These are phyloP conservation scores for Herpetomonas samuelpessoai DNA, from an alignment of 208 protist genomes.

Conservation along the genomic window DNA sequence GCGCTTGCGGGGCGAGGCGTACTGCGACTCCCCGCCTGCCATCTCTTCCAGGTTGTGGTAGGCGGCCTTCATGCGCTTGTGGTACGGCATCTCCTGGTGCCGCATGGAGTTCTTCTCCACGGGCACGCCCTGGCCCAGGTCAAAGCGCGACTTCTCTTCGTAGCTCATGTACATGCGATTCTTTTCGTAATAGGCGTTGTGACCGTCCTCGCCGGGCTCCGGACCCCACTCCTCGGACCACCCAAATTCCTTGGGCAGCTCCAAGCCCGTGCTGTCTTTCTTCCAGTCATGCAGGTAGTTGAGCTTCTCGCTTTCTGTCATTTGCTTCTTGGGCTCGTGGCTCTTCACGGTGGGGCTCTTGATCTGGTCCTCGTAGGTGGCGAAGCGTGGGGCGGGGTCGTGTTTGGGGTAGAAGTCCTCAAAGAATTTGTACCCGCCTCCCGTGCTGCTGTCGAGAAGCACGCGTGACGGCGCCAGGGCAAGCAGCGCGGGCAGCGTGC, in stretches of 20 bases:
- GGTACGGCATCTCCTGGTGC: slow-evolving; percentile 86
- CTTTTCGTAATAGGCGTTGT: slow-evolving; percentile 88
- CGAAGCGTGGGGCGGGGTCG: slow-evolving; percentile 67
- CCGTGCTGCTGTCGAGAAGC: not conserved
- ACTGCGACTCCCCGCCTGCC: slow-evolving; percentile 46
- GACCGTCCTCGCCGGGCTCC: slow-evolving; percentile 81
- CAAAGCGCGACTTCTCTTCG: slow-evolving; percentile 83
- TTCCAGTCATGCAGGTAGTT: slow-evolving; percentile 79
- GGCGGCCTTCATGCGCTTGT: slow-evolving; percentile 80
- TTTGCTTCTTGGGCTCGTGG: slow-evolving; percentile 63
- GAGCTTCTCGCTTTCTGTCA: slow-evolving; percentile 79
- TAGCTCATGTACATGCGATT: slow-evolving; percentile 91
- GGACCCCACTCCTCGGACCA: slow-evolving; percentile 90
- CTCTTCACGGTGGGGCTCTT: slow-evolving; percentile 39
- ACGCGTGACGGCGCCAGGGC: not conserved
- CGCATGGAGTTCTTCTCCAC: slow-evolving; percentile 86
- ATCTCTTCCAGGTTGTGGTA: slow-evolving; percentile 80
- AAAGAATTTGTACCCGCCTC: slow-evolving; percentile 76
- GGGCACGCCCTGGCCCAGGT: slow-evolving; percentile 72
- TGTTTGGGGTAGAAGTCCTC: slow-evolving; percentile 88
- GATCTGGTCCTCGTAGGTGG: slow-evolving; percentile 76
- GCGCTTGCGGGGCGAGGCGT: slow-evolving; percentile 66
- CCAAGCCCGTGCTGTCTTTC: slow-evolving; percentile 62
- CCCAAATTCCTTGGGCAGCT: slow-evolving; percentile 73
- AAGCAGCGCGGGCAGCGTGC: not conserved